Conservation (phyloP, 2,329 filamentous ascomycete species). For the Pseudocercospora crystallina region DNA sequence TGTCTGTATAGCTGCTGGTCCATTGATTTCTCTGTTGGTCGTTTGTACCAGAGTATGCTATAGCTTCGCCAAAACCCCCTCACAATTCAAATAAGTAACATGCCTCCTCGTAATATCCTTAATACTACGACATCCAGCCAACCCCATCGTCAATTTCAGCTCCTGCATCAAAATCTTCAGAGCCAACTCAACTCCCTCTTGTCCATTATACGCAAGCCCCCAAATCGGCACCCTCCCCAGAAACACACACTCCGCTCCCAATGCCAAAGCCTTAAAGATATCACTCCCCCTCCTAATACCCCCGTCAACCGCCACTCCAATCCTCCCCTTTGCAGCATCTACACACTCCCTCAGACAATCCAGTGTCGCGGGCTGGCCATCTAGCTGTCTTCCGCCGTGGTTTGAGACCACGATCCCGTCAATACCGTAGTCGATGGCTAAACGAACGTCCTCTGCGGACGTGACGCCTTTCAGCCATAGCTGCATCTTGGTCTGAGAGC, state of each 20-base stretch:
- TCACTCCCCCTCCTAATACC: conserved; percentile 57
- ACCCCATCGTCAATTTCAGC: conserved; percentile 39
- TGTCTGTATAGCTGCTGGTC: background rate
- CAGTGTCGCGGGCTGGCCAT: conserved; percentile 54
- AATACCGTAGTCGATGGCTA: conserved; percentile 44
- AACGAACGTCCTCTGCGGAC: conserved; percentile 41
- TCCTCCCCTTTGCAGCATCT: conserved; percentile 40
- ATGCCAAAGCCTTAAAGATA: conserved; percentile 56
- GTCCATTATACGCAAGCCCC: conserved; percentile 41
- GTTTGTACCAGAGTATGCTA: background rate
- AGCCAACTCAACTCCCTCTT: conserved; percentile 40
- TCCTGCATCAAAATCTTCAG: conserved; percentile 43
- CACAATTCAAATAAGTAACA: conserved; percentile 13
- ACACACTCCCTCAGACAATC: conserved; percentile 46
- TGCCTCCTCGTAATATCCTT: conserved; percentile 14
- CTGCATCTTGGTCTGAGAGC: conserved; percentile 47
- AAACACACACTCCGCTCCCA: conserved; percentile 52
- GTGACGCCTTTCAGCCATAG: conserved; percentile 47
- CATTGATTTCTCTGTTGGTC: background rate
- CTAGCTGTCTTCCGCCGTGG: conserved; percentile 58
- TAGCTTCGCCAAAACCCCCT: conserved; percentile 11
- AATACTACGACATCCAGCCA: conserved; percentile 32
- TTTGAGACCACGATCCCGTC: conserved; percentile 53
- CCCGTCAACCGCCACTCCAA: conserved; percentile 62
- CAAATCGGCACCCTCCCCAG: conserved; percentile 49